Conservation (phyloP, 768 basidiomycete species). For the Hericium erinaceus region DNA sequence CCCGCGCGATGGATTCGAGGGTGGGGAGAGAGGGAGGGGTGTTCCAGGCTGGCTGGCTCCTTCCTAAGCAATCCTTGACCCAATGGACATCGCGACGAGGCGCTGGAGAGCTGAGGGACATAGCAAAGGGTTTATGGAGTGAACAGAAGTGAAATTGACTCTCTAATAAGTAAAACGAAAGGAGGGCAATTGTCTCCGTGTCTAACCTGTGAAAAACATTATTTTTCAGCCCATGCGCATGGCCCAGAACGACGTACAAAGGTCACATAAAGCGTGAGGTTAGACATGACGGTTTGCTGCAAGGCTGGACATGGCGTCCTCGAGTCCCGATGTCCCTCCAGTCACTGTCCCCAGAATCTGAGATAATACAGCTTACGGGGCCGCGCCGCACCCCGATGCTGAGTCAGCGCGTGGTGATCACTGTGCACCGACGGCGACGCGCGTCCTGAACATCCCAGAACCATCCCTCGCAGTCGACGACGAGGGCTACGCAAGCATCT, state of each 20-base stretch:
- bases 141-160: neutral
- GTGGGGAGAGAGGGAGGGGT: neutral
- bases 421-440: constrained; percentile 3
- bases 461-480: constrained; percentile 1
- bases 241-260: constrained; percentile 16
- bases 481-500: neutral
- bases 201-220: constrained; percentile 37
- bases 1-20: neutral
- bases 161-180: neutral
- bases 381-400: neutral
- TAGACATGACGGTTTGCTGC: constrained; percentile 1
- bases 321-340: neutral
- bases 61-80: too few relatives aligned
- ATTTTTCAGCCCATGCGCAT: too few relatives aligned
- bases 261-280: constrained; percentile 17
- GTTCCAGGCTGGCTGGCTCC: too few relatives aligned
- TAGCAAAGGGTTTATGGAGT: neutral
- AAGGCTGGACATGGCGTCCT: neutral
- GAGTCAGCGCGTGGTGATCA: constrained; percentile 6
- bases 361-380: too few relatives aligned
- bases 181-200: constrained; percentile 43
- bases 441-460: neutral
- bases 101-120: too few relatives aligned
- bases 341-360: neutral
- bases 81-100: too few relatives aligned